Evolutionary conservation across 2,329 filamentous ascomycete species (phyloP).

Genomic region (Dothideomycetes sp.): DNA sequence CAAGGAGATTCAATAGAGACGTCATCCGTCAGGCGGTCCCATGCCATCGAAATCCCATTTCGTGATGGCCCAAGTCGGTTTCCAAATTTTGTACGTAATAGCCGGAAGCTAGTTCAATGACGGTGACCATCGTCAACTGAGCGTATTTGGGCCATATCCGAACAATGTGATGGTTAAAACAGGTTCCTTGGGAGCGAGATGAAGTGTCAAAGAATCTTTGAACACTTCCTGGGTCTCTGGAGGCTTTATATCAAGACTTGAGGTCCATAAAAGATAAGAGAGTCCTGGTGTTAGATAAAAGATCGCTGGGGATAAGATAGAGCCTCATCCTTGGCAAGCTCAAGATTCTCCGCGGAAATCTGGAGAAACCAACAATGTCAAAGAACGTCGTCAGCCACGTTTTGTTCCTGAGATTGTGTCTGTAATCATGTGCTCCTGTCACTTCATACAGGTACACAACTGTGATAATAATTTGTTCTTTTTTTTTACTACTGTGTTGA

Average conservation of each 20-base stretch:
- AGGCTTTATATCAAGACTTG: conserved; percentile 5
- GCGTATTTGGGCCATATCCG: too few relatives aligned
- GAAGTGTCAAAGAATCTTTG: not conserved
- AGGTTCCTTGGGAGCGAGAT: not conserved
- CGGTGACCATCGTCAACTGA: not conserved
- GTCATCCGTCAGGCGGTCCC: too few relatives aligned
- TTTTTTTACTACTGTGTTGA: too few relatives aligned
- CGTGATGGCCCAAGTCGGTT: not conserved
- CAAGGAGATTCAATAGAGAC: too few relatives aligned
- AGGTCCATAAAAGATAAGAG: conserved; percentile 11
- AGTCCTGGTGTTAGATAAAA: conserved; percentile 6
- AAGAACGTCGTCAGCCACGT: too few relatives aligned
- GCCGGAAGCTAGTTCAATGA: not conserved
- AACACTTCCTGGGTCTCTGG: not conserved
- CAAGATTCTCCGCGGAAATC: conserved; percentile 10
- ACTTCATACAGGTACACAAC: too few relatives aligned
- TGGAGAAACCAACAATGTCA: too few relatives aligned
- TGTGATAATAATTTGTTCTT: too few relatives aligned
- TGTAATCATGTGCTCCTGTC: too few relatives aligned
- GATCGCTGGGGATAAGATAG: not conserved
- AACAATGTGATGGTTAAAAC: not conserved
- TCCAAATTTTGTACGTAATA: conserved; percentile 8
- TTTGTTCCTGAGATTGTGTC: too few relatives aligned
- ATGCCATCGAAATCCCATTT: too few relatives aligned
- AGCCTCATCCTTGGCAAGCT: conserved; percentile 3